phyloP scores from a whole-genome alignment of 352 stramenopile species.

The Phytophthora crassamura region DNA sequence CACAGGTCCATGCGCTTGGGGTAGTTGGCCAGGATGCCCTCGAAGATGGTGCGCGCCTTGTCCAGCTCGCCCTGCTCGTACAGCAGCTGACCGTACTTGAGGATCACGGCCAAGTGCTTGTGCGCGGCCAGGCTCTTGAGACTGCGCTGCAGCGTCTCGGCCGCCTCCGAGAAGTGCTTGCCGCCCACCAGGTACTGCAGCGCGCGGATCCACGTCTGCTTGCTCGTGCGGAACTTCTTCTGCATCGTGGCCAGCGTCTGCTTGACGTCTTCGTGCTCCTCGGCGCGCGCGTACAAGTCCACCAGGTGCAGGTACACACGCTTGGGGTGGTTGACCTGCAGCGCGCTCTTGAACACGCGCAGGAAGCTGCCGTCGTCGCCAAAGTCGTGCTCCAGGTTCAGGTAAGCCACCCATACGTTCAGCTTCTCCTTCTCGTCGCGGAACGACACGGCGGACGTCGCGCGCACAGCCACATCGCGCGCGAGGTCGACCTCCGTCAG shows the following conservation, averaged over 20 bases:
- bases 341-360: constrained; percentile 91
- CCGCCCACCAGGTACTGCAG: constrained; percentile 89
- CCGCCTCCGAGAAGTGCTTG: constrained; percentile 73
- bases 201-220: constrained; percentile 89
- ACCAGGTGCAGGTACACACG: constrained; percentile 95
- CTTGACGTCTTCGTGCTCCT: constrained; percentile 74
- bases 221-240: constrained; percentile 93
- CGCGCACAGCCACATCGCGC: constrained; percentile 92
- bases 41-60: constrained; percentile 95
- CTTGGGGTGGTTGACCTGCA: constrained; percentile 96
- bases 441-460: constrained; percentile 95
- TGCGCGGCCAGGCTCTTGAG: constrained; percentile 92
- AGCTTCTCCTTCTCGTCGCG: constrained; percentile 97
- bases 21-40: constrained; percentile 94
- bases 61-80: constrained; percentile 94
- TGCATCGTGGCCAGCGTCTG: constrained; percentile 86
- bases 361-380: constrained; percentile 91
- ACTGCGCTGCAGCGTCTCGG: constrained; percentile 91
- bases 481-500: constrained; percentile 94
- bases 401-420: constrained; percentile 96
- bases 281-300: constrained; percentile 89
- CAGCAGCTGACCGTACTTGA: constrained; percentile 96
- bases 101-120: constrained; percentile 95
- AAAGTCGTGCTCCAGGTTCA: constrained; percentile 98
- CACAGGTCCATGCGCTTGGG: constrained; percentile 96